Evolutionary conservation across 202 grass and related monocot species (phyloP).

Genomic region (Setaria italica): DNA sequence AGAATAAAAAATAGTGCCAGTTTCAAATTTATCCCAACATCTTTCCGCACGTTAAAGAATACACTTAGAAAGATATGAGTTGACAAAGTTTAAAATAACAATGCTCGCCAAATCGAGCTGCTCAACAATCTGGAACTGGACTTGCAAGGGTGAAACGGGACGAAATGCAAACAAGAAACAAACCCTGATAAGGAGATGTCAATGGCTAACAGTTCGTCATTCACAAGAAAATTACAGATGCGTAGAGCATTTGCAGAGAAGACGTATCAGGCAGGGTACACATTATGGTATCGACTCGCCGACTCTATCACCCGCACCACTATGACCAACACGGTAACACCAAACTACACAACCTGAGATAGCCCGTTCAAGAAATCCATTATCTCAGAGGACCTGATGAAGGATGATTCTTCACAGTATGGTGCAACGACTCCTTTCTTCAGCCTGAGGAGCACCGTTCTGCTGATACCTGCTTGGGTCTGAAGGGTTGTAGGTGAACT

Average conservation of each 20-base stretch:
- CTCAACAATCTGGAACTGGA: background rate
- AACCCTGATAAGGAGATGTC: background rate
- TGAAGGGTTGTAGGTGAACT: slow-evolving; percentile 92
- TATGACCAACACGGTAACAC: slow-evolving; percentile 35
- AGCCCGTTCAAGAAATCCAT: slow-evolving; percentile 35
- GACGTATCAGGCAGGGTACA: slow-evolving; percentile 25
- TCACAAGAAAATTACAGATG: slow-evolving; percentile 49
- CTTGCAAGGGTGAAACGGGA: too few species aligned
- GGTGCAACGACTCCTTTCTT: slow-evolving; percentile 69
- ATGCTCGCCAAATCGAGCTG: background rate
- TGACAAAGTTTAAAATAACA: background rate
- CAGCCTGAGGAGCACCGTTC: slow-evolving; percentile 51
- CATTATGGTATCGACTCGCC: slow-evolving; percentile 15
- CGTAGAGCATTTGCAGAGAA: slow-evolving; percentile 34
- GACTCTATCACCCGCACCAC: slow-evolving; percentile 33
- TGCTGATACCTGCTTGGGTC: slow-evolving; percentile 80
- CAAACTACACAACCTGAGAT: slow-evolving; percentile 50
- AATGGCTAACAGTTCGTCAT: slow-evolving; percentile 29
- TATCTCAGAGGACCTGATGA: background rate
- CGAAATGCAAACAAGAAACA: background rate
- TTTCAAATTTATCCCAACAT: too few species aligned
- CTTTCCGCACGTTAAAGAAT: background rate
- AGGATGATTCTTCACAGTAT: slow-evolving; percentile 60
- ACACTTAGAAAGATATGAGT: background rate
- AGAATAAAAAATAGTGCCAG: too few species aligned